Conservation (phyloP, 176 grass and related monocot genomes). For the Alloteropsis semialata region DNA sequence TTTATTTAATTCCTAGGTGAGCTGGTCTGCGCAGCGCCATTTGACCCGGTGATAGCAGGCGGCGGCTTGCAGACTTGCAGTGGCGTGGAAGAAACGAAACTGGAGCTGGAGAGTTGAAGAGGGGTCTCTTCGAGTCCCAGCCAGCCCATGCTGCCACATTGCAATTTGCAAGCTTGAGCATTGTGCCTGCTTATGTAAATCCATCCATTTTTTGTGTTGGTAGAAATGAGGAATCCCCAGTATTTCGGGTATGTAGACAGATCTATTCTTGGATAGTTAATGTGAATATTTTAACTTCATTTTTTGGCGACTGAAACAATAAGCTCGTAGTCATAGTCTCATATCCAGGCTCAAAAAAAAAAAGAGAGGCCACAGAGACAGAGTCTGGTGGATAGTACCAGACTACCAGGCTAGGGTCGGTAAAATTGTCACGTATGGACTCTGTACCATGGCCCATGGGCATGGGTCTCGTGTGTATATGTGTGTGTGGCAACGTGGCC, state of each 20-base stretch:
- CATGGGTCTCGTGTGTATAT: no score
- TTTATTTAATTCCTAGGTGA: no score
- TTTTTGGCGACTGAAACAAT: no score
- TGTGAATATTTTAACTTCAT: background rate
- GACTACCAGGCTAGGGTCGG: no score
- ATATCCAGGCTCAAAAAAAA: no score
- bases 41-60: background rate
- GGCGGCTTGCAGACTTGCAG: background rate
- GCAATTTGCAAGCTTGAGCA: background rate
- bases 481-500: no score
- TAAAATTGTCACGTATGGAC: no score
- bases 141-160: background rate
- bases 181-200: conserved; percentile 22
- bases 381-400: no score
- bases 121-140: background rate
- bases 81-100: background rate
- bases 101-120: background rate
- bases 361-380: no score
- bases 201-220: background rate
- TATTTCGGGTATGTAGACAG: conserved; percentile 14
- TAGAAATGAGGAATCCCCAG: conserved; percentile 6
- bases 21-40: background rate
- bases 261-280: background rate
- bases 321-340: no score
- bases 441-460: no score